These are phyloP conservation scores for Podila clonocystis DNA, from an alignment of 192 early-diverging fungal species.

Conservation along the genomic window DNA sequence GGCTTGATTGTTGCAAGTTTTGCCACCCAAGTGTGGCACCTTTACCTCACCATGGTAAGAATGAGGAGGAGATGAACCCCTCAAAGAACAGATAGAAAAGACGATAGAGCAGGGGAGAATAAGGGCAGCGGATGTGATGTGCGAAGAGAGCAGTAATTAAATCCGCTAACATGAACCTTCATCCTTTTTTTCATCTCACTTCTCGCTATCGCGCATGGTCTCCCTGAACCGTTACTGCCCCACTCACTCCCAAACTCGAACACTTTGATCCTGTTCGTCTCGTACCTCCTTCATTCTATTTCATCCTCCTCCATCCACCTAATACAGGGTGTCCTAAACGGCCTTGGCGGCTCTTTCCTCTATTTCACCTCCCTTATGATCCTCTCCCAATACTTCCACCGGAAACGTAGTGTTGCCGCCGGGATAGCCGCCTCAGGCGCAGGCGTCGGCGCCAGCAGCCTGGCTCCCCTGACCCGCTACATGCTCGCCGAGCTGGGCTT, in stretches of 20 bases:
- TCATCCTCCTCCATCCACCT: neutral
- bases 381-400: conserved; percentile 9
- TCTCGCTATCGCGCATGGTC: no score
- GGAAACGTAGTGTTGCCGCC: neutral
- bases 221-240: no score
- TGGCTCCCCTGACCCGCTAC: conserved; percentile 8
- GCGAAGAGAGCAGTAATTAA: no score
- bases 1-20: conserved; percentile 18
- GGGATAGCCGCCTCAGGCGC: conserved; percentile 17
- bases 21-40: conserved; percentile 8
- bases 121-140: no score
- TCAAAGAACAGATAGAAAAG: neutral
- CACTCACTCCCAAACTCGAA: no score
- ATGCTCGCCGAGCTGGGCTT: conserved; percentile 14
- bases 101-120: no score
- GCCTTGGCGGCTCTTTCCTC: conserved; percentile 5
- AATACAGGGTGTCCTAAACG: conserved; percentile 10
- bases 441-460: conserved; percentile 14
- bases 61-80: neutral
- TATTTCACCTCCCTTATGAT: conserved; percentile 16
- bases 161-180: no score
- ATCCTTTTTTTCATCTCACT: no score
- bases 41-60: conserved; percentile 17
- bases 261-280: no score
- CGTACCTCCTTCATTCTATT: neutral